Conservation (phyloP, 768 basidiomycete genomes). For the Hygrophorus russula region DNA sequence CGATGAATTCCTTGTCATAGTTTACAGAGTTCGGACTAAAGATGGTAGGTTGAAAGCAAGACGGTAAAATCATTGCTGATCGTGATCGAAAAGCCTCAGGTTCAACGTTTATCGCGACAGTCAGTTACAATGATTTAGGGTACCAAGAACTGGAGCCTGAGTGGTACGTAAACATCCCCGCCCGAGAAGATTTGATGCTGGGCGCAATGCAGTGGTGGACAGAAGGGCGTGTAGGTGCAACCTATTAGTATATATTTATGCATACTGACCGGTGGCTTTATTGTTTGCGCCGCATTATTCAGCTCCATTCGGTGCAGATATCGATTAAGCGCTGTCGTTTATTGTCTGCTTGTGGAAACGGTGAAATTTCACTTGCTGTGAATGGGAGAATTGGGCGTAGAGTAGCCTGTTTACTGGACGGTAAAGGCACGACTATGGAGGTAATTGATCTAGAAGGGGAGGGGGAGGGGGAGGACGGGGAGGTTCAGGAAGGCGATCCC, state of each 20-base stretch:
- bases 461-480: conserved; percentile 39
- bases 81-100: conserved; percentile 31
- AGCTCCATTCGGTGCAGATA: conserved; percentile 40
- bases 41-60: conserved; percentile 34
- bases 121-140: conserved; percentile 48
- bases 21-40: conserved; percentile 39
- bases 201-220: conserved; percentile 44
- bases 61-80: conserved; percentile 19
- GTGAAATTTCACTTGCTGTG: conserved; percentile 49
- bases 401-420: conserved; percentile 66
- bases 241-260: conserved; percentile 9
- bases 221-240: conserved; percentile 47
- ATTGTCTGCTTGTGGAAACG: conserved; percentile 40
- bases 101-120: conserved; percentile 48
- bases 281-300: conserved; percentile 18
- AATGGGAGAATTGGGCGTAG: conserved; percentile 68
- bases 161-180: conserved; percentile 39
- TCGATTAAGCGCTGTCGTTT: conserved; percentile 47
- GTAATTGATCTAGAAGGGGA: conserved; percentile 71
- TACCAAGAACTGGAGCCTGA: conserved; percentile 42
- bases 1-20: conserved; percentile 54
- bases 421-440: conserved; percentile 52
- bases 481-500: conserved; percentile 11
- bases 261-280: conserved; percentile 14
- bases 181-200: conserved; percentile 58